Evolutionary conservation across 441 rosid genomes (phyloP).

Genomic region (Bocquillonia castaneifolia): DNA sequence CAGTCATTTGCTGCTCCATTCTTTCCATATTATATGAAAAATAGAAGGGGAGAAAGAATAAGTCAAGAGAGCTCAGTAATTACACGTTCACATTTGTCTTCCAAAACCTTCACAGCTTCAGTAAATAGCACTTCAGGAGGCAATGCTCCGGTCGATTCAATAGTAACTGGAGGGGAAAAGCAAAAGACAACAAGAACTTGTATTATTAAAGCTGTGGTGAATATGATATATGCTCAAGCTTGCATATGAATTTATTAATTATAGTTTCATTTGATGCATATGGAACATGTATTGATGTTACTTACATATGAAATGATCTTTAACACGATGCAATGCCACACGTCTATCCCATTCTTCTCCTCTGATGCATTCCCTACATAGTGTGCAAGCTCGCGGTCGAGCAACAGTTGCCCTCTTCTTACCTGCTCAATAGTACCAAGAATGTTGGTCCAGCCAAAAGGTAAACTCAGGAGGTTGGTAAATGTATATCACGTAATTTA

Average conservation of each 20-base stretch:
- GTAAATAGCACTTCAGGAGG: constrained; percentile 80
- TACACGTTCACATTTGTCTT: constrained; percentile 76
- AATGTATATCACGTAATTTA: background rate
- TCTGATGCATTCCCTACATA: constrained; percentile 83
- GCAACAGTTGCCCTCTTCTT: constrained; percentile 75
- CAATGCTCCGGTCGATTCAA: constrained; percentile 83
- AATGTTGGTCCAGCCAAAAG: background rate
- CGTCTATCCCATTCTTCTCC: constrained; percentile 57
- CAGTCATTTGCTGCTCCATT: background rate
- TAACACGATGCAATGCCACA: constrained; percentile 62
- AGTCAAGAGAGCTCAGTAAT: constrained; percentile 67
- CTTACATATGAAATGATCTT: constrained; percentile 93
- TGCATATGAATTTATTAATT: background rate
- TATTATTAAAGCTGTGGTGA: background rate
- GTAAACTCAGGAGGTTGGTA: background rate
- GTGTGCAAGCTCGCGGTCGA: constrained; percentile 68
- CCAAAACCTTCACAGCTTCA: constrained; percentile 90
- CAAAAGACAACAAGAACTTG: constrained; percentile 11
- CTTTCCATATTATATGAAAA: background rate
- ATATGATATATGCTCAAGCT: background rate
- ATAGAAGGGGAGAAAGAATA: no score
- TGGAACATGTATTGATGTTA: constrained; percentile 1
- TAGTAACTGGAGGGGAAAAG: constrained; percentile 45
- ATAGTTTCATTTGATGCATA: background rate
- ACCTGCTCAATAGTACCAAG: constrained; percentile 41